Evolutionary conservation across 2,329 filamentous ascomycete genomes (phyloP).

Genomic region (Fusarium floridanum): DNA sequence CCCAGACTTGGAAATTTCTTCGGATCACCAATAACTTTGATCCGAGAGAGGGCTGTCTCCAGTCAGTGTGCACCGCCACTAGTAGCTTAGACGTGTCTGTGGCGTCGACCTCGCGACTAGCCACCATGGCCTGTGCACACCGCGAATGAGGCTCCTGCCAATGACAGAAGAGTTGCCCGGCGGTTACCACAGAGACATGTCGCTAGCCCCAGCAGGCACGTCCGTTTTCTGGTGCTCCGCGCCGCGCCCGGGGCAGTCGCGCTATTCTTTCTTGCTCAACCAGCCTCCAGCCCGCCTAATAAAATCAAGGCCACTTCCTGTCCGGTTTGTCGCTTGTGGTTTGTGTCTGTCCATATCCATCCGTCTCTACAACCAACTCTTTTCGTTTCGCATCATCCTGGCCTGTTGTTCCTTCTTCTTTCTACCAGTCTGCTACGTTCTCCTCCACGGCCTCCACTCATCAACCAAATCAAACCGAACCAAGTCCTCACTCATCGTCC

Average conservation of each 20-base stretch:
- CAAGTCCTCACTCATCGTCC: background rate
- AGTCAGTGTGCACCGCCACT: slow-evolving; percentile 39
- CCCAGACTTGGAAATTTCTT: slow-evolving; percentile 45
- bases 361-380: slow-evolving; percentile 5
- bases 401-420: slow-evolving; percentile 12
- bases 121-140: slow-evolving; percentile 43
- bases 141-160: slow-evolving; percentile 36
- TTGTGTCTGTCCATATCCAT: slow-evolving; percentile 8
- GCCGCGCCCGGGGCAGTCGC: background rate
- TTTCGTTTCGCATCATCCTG: background rate
- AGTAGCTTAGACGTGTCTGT: slow-evolving; percentile 20
- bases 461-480: background rate
- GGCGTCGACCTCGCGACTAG: slow-evolving; percentile 42
- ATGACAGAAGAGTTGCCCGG: slow-evolving; percentile 62
- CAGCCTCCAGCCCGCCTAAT: slow-evolving; percentile 1
- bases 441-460: slow-evolving; percentile 3
- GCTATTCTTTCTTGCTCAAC: slow-evolving; percentile 1
- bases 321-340: background rate
- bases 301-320: background rate
- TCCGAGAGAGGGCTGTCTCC: slow-evolving; percentile 23
- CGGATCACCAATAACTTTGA: slow-evolving; percentile 46
- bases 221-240: slow-evolving; percentile 23
- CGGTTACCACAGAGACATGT: slow-evolving; percentile 63
- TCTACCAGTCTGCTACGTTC: background rate
- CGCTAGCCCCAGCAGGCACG: slow-evolving; percentile 45